Conservation (phyloP, 2,329 filamentous ascomycete species). For the Calonectria montana region DNA sequence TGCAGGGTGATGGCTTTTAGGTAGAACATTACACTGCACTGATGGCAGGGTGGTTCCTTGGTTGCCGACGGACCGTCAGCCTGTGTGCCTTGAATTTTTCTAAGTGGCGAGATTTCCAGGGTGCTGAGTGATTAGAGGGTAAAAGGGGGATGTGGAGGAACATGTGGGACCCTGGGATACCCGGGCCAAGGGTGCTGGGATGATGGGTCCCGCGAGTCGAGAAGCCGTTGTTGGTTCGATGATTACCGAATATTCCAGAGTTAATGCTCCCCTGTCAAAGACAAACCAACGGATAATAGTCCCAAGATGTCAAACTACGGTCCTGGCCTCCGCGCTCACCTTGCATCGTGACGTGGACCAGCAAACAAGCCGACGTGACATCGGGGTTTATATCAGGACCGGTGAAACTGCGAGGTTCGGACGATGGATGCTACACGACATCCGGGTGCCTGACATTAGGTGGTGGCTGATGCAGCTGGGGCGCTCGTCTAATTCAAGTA, state of each 20-base stretch:
- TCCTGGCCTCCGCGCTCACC: neutral
- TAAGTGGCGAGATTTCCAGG: conserved; percentile 21
- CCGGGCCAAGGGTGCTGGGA: conserved; percentile 5
- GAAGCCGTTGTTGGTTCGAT: conserved; percentile 2
- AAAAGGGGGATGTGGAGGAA: conserved; percentile 28
- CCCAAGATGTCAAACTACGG: neutral
- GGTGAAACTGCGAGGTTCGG: conserved; percentile 19
- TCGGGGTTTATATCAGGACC: neutral
- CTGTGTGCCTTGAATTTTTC: conserved; percentile 1
- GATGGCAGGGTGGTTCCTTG: conserved; percentile 11
- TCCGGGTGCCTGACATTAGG: conserved; percentile 12
- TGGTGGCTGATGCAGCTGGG: conserved; percentile 13
- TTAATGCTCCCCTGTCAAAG: neutral
- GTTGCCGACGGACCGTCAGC: neutral
- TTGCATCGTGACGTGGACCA: conserved; percentile 15
- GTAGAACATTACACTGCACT: neutral
- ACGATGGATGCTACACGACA: conserved; percentile 13
- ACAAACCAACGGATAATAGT: neutral
- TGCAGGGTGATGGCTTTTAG: neutral
- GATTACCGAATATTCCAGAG: neutral
- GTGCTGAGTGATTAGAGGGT: conserved; percentile 24
- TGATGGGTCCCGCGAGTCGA: neutral
- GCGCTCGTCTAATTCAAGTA: neutral
- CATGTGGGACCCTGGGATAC: conserved; percentile 16
- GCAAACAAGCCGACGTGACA: neutral